Conservation (phyloP, 176 grass and related monocot species). For the Puccinellia tenuiflora region DNA sequence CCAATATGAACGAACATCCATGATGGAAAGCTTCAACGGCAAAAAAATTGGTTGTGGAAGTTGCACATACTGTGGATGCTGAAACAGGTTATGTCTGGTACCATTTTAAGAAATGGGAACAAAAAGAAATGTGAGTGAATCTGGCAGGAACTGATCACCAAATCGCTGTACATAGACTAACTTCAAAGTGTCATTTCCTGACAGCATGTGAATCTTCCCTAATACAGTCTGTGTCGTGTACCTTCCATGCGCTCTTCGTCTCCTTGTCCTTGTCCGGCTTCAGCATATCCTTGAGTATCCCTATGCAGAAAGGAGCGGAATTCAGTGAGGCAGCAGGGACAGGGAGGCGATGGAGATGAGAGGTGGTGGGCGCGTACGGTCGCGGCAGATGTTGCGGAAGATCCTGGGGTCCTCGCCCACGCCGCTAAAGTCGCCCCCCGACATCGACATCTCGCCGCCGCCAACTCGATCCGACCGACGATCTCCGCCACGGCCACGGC, state of each 20-base stretch:
- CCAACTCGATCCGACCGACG: background rate
- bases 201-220: background rate
- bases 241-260: conserved; percentile 82
- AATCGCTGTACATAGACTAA: background rate
- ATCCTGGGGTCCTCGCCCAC: conserved; percentile 63
- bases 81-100: background rate
- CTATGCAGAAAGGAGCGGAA: conserved; percentile 22
- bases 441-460: conserved; percentile 54
- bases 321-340: background rate
- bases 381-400: conserved; percentile 79
- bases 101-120: background rate
- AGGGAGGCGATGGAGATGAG: too few species aligned
- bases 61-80: background rate
- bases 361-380: conserved; percentile 41
- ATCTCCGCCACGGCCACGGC: background rate
- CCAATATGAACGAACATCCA: background rate
- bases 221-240: background rate
- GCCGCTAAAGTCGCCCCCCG: conserved; percentile 50
- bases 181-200: background rate
- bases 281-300: conserved; percentile 79
- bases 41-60: background rate
- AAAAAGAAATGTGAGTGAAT: background rate
- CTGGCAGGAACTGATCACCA: background rate
- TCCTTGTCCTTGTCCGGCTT: conserved; percentile 61
- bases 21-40: background rate